Evolutionary conservation across 1,284 basidiomycete genomes (phyloP), one percentile per base, ranked within the genome.

Genomic region (Tremellales sp.): DNA sequence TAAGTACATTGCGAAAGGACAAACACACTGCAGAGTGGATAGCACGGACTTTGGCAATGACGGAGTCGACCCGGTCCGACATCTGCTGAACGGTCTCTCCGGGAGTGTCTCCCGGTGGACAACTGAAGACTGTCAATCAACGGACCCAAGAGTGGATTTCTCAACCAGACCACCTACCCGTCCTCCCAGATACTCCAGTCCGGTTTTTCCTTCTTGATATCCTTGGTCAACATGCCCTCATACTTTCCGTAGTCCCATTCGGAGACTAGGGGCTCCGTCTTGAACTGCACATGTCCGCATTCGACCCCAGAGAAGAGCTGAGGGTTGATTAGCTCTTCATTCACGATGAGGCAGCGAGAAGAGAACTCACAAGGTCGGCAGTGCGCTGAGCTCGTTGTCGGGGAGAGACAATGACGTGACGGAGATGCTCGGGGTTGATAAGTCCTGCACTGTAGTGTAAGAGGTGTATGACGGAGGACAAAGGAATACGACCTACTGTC

Each of bases 201-300:
- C 0, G 85, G 79, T 50, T 82, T 79, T 36, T 72, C 76, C 45
- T 78, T 76, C 51, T 82, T 75, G 59, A 94, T 94, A 60, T 93
- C 86, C 24, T 79, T 73, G 14, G 84, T 77, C 34, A 80, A 66
- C 35, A 90, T 78, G 10, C 91, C 91, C 68, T 95, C 91, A 63
- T 89, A 94, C 9, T 87, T 80, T 22, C 91, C 89, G 66, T 93
- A 93, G 61, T 92, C 85, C 88, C 90, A 93, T 70, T 93, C 75
- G n/a, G 61, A 63, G 14, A 74, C 68, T 33, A 71, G 67, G 37
- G 67, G 60, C 29, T 65, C 60, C 2, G 71, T 71, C 8, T 39
- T 43, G 34, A 68, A 54, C n/a, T 54, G 46, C n/a, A n/a, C n/a
- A n/a, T n/a, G n/a, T n/a, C n/a, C n/a, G n/a, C n/a, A n/a, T n/a